Base-by-base conservation (phyloP, 2,329 filamentous ascomycete species). In the Fusarium haematococcum region DNA sequence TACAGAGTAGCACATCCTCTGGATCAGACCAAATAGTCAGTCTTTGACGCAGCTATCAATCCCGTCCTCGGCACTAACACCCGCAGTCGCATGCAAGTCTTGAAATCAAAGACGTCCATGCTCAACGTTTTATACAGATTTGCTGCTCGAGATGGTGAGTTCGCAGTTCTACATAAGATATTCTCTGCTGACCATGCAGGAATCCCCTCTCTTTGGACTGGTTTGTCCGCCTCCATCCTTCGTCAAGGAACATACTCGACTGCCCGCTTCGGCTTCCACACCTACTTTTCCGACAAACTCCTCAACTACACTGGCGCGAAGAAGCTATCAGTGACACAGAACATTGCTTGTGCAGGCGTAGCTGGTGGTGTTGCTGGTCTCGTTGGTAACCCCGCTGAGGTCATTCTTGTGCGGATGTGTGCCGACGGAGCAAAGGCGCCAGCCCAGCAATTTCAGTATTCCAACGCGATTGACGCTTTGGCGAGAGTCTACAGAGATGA, bases 351-450 rank as follows among this genome's bases (percentile, higher is more conserved):
- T 45, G 84, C 85, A 3, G 83, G 82, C 6, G 41, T 83, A 1
- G 82, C 84, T 0, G 85, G 84, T 14, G 84, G 84, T 9, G 76
- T 85, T 20, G 85, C 85, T 1, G 85, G 85, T 18, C 43, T 86
- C n/a, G 76, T 86, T 4, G 85, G 85, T n/a, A 86, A 86, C 27
- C 85, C 85, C 5, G 83, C 85, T 13, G 85, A 86, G 70, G 81
- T 85, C 0, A 80, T 86, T 1, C 80, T 86, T 6, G 85, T 86
- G 0, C 79, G 85, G 8, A 86, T 86, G 85, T 86, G 85, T 67
- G 83, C 84, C 16, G 85, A 86, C 73, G 85, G 84, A 1, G 85
- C 85, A 0, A 85, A 83, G 69, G 66, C 79, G 1, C 71, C 76
- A 0, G 70, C 72, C 0, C 78, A 86, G 59, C 79, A 82, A n/a